These are phyloP conservation scores for Nymphaea colorata DNA, from an alignment of 164 flowering plant species.

Conservation along the genomic window DNA sequence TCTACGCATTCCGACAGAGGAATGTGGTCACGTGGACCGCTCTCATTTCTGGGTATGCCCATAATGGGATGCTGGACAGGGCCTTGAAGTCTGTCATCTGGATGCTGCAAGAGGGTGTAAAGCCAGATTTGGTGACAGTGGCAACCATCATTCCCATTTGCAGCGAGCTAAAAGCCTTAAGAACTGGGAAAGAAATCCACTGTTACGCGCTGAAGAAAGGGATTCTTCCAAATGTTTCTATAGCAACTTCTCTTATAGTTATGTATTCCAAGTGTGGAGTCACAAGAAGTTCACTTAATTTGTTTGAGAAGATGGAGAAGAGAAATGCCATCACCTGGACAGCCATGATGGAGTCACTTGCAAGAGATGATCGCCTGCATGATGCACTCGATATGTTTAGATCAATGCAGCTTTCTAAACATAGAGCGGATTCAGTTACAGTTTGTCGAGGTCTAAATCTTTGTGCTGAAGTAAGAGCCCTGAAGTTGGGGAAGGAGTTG, in stretches of 20 bases:
- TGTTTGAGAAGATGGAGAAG: conserved; percentile 45
- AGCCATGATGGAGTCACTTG: conserved; percentile 66
- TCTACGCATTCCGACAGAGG: conserved; percentile 46
- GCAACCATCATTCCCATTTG: conserved; percentile 83
- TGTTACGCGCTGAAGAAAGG: conserved; percentile 52
- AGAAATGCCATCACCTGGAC: conserved; percentile 82
- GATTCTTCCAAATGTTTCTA: conserved; percentile 55
- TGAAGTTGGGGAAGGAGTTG: conserved; percentile 66
- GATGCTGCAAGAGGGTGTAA: conserved; percentile 94
- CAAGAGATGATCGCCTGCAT: conserved; percentile 25
- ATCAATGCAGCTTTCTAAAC: conserved; percentile 58
- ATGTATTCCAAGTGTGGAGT: conserved; percentile 74
- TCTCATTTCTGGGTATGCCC: conserved; percentile 63
- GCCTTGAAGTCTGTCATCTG: conserved; percentile 69
- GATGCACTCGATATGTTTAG: conserved; percentile 56
- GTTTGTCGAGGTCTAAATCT: conserved; percentile 38
- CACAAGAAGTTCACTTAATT: conserved; percentile 27
- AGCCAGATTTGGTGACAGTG: conserved; percentile 79
- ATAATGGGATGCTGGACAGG: conserved; percentile 65
- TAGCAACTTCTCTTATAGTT: conserved; percentile 60
- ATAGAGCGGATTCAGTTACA: conserved; percentile 70
- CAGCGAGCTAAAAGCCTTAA: conserved; percentile 48
- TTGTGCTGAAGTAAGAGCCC: conserved; percentile 30
- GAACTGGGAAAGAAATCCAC: conserved; percentile 68
- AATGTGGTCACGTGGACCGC: conserved; percentile 86